Base-by-base conservation (phyloP, 2,329 filamentous ascomycete genomes). In the Fusarium temperatum region DNA sequence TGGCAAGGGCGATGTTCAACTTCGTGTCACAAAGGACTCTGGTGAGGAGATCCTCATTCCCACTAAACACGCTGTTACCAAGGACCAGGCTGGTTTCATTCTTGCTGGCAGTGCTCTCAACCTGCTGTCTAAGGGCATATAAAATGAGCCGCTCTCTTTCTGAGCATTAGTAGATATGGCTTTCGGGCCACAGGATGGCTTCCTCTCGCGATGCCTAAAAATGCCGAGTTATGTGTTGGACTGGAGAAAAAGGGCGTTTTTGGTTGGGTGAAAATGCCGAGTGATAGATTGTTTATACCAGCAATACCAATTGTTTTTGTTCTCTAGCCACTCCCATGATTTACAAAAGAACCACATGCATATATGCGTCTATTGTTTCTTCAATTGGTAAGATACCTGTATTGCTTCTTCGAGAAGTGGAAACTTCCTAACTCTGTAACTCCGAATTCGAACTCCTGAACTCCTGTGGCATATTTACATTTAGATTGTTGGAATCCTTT, bases 101-200 rank as follows among this genome's bases (percentile, higher is more conserved):
- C 86, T 99, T 57, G 96, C 96, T 1, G 96, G 96, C 7, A 98
- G 94, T 82, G 96, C 96, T 47, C 83, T 99, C 84, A 99, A 99
- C 84, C 81, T 98, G 82, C 84, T 99, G 78, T 93, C 95, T 51
- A 92, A 92, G 87, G 78, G 82, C 5, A 54, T 80, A 17, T 83
- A 74, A 70, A n/a, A 20, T 45, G 38, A 58, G 57, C 22, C 39
- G 28, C 15, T 26, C 56, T 28, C 32, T 50, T 59, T 50, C 12
- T 24, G 26, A 51, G 24, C 20, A 36, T 59, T 22, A 38, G 24
- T 55, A 30, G 24, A 51, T 59, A 20, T 26, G 11, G 11, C 32
- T 24, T 58, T 32, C 18, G 20, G 32, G 42, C 45, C 36, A 24
- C 51, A 24, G 12, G 22, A 32, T 39, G 18, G 57, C 11, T 24